Base-by-base conservation (phyloP, 129 eudicot species). In the Rutidosis leptorrhynchoides region DNA sequence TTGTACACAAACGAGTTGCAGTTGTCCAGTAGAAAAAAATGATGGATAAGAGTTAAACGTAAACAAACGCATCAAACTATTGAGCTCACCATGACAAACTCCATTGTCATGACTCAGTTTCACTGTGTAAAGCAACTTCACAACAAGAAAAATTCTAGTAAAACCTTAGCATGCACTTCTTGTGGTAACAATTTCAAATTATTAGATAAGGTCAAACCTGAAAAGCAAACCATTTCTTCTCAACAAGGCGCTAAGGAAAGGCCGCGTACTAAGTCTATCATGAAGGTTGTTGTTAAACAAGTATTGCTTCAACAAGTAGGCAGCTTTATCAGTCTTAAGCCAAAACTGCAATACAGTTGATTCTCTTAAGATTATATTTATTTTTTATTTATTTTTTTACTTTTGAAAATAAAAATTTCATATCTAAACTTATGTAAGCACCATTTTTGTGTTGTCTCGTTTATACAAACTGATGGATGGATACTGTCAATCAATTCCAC, bases 301-400 rank as follows among this genome's bases (percentile, higher is more conserved):
- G 77, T 85, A 88, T 65, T 89, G 96, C 78, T 95, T 83, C 83
- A 88, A 76, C 62, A 88, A 69, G 83, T 93, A 93, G 57, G 98
- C 98, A 68, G 98, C 98, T 79, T 92, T 92, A 83, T 92, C 98
- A 14, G 98, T 92, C 80, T 88, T 96, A 54, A 88, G 90, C 98
- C 98, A 92, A 80, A 88, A 92, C 98, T 92, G 90, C 84, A 77
- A 65, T 56, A 37, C 10, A 51, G 12, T 7, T 27, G 45, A 8
- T 16, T 52, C 54, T 70, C 56, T 49, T 58, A 26, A 22, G 42
- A 22, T 60, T 49, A 37, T 30, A n/a, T n/a, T n/a, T n/a, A n/a
- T n/a, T n/a, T n/a, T n/a, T n/a, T n/a, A n/a, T n/a, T n/a, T n/a
- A n/a, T n/a, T n/a, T n/a, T n/a, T n/a, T n/a, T n/a, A n/a, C n/a